phyloP scores from a whole-genome alignment of 2,329 filamentous ascomycete genomes.

The Apiospora sp. region DNA sequence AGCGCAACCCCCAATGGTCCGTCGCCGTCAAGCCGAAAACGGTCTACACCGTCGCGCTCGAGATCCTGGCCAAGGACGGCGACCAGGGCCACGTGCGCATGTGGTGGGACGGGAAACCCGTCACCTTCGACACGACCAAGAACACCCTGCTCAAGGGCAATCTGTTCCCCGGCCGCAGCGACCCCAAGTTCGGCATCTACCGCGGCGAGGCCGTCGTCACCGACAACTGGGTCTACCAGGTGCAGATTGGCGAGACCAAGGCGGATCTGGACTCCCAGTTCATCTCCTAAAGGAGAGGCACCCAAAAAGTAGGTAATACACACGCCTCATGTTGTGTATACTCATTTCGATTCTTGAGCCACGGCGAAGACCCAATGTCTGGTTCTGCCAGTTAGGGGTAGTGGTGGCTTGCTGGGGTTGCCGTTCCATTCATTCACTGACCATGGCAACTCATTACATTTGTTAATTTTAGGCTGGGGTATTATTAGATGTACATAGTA shows the following conservation, averaged over 20 bases:
- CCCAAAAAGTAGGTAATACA: background rate
- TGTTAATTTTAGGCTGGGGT: background rate
- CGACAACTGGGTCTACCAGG: conserved; percentile 32
- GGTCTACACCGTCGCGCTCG: conserved; percentile 30
- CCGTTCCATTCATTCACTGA: background rate
- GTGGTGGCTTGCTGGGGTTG: background rate
- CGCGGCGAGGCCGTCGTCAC: conserved; percentile 29
- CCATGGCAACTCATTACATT: background rate
- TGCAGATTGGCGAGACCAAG: conserved; percentile 32
- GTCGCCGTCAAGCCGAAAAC: conserved; percentile 27
- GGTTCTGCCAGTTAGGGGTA: background rate
- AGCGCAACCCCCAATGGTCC: conserved; percentile 30
- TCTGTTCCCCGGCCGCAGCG: conserved; percentile 30
- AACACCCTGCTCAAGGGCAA: conserved; percentile 30
- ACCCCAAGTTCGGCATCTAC: conserved; percentile 33
- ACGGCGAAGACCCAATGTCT: background rate
- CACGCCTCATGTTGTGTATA: background rate
- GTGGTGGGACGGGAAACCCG: conserved; percentile 31
- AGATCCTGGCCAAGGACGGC: conserved; percentile 31
- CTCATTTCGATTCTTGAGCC: conserved; percentile 1
- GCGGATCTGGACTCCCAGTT: conserved; percentile 6
- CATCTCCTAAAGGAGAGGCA: background rate
- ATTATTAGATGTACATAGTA: background rate
- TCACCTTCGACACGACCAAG: conserved; percentile 31
- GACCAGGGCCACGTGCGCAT: conserved; percentile 29